phyloP scores from a whole-genome alignment of 306 rosid genomes.

The Glycyrrhiza uralensis region DNA sequence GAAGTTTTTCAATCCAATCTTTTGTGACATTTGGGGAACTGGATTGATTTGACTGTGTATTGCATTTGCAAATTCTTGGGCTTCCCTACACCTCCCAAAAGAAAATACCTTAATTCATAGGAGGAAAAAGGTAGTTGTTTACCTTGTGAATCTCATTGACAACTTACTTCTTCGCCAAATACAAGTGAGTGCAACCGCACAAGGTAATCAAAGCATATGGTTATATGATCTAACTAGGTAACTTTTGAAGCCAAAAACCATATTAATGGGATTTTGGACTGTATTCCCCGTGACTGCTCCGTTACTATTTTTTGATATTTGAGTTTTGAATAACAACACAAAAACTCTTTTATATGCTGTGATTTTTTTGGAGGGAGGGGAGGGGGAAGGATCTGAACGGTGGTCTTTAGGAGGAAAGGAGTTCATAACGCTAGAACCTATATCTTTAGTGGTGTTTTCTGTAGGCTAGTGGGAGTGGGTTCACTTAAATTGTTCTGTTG shows the following conservation, averaged over 20 bases:
- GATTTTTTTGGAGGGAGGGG: not conserved
- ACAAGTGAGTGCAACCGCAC: slow-evolving; percentile 3
- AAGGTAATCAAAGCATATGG: not conserved
- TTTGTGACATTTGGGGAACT: slow-evolving; percentile 5
- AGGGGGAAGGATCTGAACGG: not conserved
- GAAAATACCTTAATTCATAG: not conserved
- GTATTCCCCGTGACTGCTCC: not conserved
- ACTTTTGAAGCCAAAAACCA: not conserved
- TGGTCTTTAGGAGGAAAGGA: not conserved
- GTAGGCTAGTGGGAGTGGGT: not conserved
- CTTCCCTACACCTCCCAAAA: not conserved
- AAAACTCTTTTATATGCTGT: not conserved
- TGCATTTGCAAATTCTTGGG: not conserved
- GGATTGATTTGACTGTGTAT: not conserved
- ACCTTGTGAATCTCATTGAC: slow-evolving; percentile 18
- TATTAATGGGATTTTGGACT: not conserved
- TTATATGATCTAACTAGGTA: slow-evolving; percentile 5
- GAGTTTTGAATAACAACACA: not conserved
- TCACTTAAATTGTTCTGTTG: not conserved
- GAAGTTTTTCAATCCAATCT: not conserved
- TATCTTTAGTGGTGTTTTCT: not conserved
- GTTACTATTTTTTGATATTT: not conserved
- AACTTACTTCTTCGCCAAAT: not conserved
- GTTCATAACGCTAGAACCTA: not conserved
- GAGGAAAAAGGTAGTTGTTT: not conserved